Base-by-base conservation (phyloP, 1,139 yeast genomes). In the Taphrina sp. region DNA sequence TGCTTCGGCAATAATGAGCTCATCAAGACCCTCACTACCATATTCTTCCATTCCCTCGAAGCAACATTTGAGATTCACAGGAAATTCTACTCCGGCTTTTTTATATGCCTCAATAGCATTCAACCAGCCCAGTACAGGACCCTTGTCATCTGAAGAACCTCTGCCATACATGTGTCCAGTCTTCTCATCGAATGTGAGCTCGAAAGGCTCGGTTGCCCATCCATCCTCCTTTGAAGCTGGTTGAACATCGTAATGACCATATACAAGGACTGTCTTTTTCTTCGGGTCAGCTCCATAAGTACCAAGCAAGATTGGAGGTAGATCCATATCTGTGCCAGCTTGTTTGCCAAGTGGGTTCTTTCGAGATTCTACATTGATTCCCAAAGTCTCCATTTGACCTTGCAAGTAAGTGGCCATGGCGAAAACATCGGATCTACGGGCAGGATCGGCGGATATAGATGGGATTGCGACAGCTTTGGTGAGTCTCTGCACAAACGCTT, bases 1-100 rank as follows among this genome's bases (percentile, higher is more conserved):
- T 57, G 95, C 92, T 74, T 94, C 97, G 49, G 74, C 71, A 52
- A 82, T 82, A 66, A 92, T 85, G 67, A 92, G 78, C 38, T 75
- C 82, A 63, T 92, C 98, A 64, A 92, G 79, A 26, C 98, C 97
- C 55, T 87, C 73, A 28, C 96, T 88, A 19, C 99, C 99, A 62
- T 90, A 83, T 73, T 92, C 99, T 74, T 92, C 99, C 99, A 92
- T 92, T 61, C 98, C 98, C 74, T 92, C 99, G 66, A 92, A 92
- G 72, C 96, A 88, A 68, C 86, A 85, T 54, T 88, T 79, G 66
- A 92, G 74, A 74, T 92, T 92, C 62, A 92, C 97, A 28, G 99
- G 99, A 59, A 94, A 77, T 62, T 90, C 96, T 69, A 87, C 70
- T 26, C 86, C 88, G 62, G 88, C 79, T 64, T 82, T 86, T 59